phyloP scores from a whole-genome alignment of 2,329 filamentous ascomycete species.

The Talaromyces sp. region DNA sequence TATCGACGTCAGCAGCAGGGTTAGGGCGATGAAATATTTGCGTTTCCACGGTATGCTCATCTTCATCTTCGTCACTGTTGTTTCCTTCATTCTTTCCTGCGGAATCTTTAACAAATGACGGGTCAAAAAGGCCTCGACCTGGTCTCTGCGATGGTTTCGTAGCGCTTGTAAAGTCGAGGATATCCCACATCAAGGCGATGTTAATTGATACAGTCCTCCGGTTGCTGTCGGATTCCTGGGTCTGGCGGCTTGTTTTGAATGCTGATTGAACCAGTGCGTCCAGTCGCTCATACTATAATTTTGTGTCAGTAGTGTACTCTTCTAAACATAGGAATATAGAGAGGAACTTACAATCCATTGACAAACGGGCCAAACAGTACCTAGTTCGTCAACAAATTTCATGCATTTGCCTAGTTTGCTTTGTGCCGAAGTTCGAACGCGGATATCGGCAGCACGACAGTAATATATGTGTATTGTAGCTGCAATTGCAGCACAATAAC shows the following conservation, averaged over 20 bases:
- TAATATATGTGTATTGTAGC: conserved; percentile 39
- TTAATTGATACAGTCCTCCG: conserved; percentile 25
- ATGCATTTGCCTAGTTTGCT: conserved; percentile 21
- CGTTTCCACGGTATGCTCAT: conserved; percentile 18
- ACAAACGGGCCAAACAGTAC: conserved; percentile 20
- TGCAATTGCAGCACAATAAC: conserved; percentile 42
- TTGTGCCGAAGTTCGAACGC: conserved; percentile 19
- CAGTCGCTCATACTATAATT: conserved; percentile 20
- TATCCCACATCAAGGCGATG: conserved; percentile 26
- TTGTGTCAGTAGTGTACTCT: neutral
- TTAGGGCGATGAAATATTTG: conserved; percentile 25
- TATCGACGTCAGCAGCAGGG: conserved; percentile 17
- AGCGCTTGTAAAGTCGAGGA: conserved; percentile 20
- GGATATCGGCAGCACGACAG: conserved; percentile 14
- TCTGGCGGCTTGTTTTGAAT: conserved; percentile 15
- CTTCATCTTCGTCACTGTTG: conserved; percentile 12
- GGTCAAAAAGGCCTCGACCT: conserved; percentile 19
- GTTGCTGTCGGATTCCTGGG: conserved; percentile 7
- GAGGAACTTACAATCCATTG: conserved; percentile 17
- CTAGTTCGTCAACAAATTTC: conserved; percentile 19
- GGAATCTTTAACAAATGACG: conserved; percentile 16
- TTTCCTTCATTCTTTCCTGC: neutral
- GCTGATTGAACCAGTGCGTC: conserved; percentile 21
- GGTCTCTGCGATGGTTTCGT: conserved; percentile 4
- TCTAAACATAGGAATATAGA: neutral